Evolutionary conservation across 495 filamentous ascomycete genomes (phyloP).

Genomic region (Neurospora sp.): DNA sequence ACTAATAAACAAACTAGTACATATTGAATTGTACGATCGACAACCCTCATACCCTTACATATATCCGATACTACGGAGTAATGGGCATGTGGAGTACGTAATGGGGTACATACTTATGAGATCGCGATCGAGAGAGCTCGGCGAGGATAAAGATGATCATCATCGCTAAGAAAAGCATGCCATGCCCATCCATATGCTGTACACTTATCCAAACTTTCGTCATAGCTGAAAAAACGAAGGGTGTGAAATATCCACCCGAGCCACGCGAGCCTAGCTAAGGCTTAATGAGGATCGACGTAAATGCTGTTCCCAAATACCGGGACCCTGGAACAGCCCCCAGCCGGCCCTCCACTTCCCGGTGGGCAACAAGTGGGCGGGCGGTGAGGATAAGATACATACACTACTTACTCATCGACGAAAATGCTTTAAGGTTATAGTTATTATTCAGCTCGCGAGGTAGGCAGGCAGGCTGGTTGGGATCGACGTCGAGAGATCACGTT

Average conservation of each 20-base stretch:
- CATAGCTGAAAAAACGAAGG: background rate
- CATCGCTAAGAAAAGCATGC: background rate
- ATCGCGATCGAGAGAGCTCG: background rate
- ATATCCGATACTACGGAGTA: background rate
- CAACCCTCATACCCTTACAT: background rate
- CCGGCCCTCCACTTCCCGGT: background rate
- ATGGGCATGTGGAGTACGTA: background rate
- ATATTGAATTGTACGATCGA: background rate
- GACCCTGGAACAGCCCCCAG: background rate
- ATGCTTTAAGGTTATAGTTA: no score
- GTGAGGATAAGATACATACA: background rate
- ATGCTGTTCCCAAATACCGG: background rate
- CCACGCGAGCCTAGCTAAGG: background rate
- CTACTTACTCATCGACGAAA: background rate
- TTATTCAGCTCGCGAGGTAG: no score
- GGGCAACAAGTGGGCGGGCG: background rate
- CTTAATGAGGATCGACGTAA: background rate
- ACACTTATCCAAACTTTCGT: background rate
- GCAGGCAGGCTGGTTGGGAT: no score
- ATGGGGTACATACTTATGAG: background rate
- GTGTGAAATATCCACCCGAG: background rate
- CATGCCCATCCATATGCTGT: background rate
- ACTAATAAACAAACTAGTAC: no score
- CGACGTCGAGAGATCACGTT: no score
- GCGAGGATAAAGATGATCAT: slow-evolving; percentile 2